phyloP scores from a whole-genome alignment of 2,329 filamentous ascomycete genomes.

The Corinectria fuckeliana region DNA sequence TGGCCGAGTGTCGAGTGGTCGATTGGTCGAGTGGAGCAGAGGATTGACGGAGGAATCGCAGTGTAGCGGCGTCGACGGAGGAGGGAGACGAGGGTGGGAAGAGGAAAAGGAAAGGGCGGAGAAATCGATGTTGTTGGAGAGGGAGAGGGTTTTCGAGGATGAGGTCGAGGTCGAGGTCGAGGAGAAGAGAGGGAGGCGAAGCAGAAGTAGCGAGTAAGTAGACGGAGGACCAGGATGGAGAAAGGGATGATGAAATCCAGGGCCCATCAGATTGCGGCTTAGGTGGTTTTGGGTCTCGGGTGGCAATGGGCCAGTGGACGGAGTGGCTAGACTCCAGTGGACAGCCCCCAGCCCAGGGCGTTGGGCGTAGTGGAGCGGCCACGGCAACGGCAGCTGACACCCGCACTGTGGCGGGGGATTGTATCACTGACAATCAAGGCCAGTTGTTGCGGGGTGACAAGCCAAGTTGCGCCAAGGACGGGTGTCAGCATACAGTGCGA shows the following conservation, averaged over 20 bases:
- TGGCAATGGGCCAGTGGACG: constrained; percentile 15
- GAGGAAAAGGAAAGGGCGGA: constrained; percentile 2
- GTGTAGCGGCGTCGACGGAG: constrained; percentile 7
- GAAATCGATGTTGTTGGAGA: constrained; percentile 25
- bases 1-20: no score
- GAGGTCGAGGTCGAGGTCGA: constrained; percentile 18
- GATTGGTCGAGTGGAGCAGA: constrained; percentile 33
- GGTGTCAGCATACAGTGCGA: constrained; percentile 28
- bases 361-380: constrained; percentile 23
- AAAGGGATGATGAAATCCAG: constrained; percentile 39
- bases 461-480: not conserved
- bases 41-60: constrained; percentile 23
- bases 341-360: not conserved
- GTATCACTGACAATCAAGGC: not conserved
- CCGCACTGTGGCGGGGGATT: constrained; percentile 30
- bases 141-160: constrained; percentile 9
- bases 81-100: constrained; percentile 4
- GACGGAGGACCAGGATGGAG: constrained; percentile 22
- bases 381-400: constrained; percentile 4
- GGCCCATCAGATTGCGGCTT: constrained; percentile 34
- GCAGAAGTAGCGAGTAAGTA: constrained; percentile 19
- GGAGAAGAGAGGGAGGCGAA: constrained; percentile 30
- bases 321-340: not conserved
- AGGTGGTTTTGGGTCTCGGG: constrained; percentile 23
- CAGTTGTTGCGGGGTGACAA: not conserved